Evolutionary conservation across 371 early-diverging fungal genomes (phyloP), one percentile per base, ranked within the genome.

Genomic region (Capillidium rhysosporum): DNA sequence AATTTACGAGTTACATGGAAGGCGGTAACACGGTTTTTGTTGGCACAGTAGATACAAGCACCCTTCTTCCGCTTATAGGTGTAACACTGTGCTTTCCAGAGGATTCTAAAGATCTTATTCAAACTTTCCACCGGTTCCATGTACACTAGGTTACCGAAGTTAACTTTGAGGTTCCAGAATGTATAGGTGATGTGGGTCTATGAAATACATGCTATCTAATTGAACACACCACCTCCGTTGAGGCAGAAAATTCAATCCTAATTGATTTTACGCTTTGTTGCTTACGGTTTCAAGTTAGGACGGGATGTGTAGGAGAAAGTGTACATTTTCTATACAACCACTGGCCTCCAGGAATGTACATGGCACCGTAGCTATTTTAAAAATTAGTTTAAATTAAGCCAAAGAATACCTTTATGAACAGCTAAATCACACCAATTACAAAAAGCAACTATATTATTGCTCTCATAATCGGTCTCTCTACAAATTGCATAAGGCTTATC

Each of bases 391-490:
- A 30, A 38, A 23, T 25, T 26, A 20, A 40, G 53, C 38, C 12
- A 31, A 8, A 25, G 18, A 18, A 52, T 70, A 80, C 82, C 82
- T 72, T 98, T 98, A 69, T 98, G 98, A 2, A 98, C 98, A 4
- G 95, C 96, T 34, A 98, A 61, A 64, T 98, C 93, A 66, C 98
- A 98, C 0, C 98, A 95, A 67, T 98, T 98, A 69, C 98, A 98
- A 61, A 93, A 98, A 1, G 98, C 97, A 54, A 98, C 96, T 0
- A 91, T 94, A 64, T 98, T 98, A 60, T 85, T 82, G 62, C 92
- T 95, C 66, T 94, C 95, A 62, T 84, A 82, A 66, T 97, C 96
- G 3, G 86, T 86, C 57, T 93, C 91, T 55, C 88, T 88, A 68
- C 98, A 98, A 8, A 98, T 82, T 0, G 82, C 84, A 63, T 98